phyloP scores from a whole-genome alignment of 2,329 filamentous ascomycete genomes.

The Aspergillus viridinutans region DNA sequence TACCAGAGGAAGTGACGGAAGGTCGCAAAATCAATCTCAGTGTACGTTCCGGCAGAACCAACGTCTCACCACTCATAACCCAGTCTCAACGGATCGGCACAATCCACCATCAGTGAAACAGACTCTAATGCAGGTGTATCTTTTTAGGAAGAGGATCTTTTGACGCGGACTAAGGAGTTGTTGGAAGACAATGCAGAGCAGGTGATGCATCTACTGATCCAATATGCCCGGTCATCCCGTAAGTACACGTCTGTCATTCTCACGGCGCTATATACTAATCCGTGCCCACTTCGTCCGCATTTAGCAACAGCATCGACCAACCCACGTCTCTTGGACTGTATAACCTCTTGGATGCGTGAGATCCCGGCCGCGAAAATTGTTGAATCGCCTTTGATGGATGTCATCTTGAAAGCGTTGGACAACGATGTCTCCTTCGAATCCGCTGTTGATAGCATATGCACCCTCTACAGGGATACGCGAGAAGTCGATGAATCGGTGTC shows the following conservation, averaged over 20 bases:
- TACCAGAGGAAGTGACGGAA: slow-evolving; percentile 98
- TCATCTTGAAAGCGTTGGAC: slow-evolving; percentile 73
- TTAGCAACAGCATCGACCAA: slow-evolving; percentile 74
- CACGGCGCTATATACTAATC: slow-evolving; percentile 10
- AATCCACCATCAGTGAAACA: slow-evolving; percentile 15
- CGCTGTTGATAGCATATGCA: slow-evolving; percentile 87
- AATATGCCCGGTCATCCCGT: slow-evolving; percentile 90
- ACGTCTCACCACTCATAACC: slow-evolving; percentile 37
- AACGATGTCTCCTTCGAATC: slow-evolving; percentile 76
- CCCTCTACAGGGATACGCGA: slow-evolving; percentile 84
- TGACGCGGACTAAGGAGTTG: slow-evolving; percentile 77
- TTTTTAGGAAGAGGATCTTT: slow-evolving; percentile 88
- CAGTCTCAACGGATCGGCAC: slow-evolving; percentile 32
- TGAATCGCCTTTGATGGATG: slow-evolving; percentile 75
- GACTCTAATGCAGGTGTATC: slow-evolving; percentile 48
- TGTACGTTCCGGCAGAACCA: slow-evolving; percentile 68
- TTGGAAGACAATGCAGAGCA: slow-evolving; percentile 85
- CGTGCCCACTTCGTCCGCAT: slow-evolving; percentile 12
- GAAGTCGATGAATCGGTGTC: slow-evolving; percentile 88
- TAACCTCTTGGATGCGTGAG: slow-evolving; percentile 94
- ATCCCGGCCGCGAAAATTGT: slow-evolving; percentile 80
- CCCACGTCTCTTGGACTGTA: slow-evolving; percentile 87
- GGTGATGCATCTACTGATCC: slow-evolving; percentile 80
- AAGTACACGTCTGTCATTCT: slow-evolving; percentile 24
- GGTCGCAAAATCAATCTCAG: slow-evolving; percentile 98